These are phyloP conservation scores for Myxozyma kluyveri DNA, from an alignment of 805 yeast species.

Conservation along the genomic window DNA sequence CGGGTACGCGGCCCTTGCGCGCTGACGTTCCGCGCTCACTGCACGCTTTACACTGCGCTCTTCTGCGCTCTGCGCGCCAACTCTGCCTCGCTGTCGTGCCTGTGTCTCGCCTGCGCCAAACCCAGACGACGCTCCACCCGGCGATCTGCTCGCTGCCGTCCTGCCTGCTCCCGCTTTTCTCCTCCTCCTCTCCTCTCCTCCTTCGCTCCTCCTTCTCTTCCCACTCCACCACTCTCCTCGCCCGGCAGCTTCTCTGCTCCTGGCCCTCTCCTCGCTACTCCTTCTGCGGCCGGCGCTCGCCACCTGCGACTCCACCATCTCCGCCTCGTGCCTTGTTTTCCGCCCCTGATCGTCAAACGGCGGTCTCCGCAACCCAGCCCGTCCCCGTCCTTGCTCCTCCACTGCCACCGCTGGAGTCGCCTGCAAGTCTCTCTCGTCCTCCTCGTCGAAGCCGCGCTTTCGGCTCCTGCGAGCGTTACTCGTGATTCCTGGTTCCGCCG, in stretches of 20 bases:
- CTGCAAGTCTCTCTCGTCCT: too few relatives aligned
- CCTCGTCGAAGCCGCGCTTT: too few relatives aligned
- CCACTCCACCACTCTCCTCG: not conserved
- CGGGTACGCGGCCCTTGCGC: not conserved
- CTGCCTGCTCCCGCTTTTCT: conserved; percentile 4
- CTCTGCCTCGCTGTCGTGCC: not conserved
- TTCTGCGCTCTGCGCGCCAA: not conserved
- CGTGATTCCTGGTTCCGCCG: not conserved
- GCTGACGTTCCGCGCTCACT: not conserved
- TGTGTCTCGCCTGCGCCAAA: not conserved
- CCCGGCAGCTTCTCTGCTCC: not conserved
- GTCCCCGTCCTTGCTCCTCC: too few relatives aligned
- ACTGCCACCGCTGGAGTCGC: too few relatives aligned
- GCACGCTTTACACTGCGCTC: not conserved
- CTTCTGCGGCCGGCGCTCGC: conserved; percentile 1
- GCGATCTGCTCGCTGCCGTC: not conserved
- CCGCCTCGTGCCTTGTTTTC: not conserved
- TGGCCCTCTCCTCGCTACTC: conserved; percentile 2
- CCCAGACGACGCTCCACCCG: not conserved
- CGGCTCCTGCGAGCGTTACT: too few relatives aligned
- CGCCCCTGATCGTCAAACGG: not conserved
- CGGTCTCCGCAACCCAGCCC: not conserved
- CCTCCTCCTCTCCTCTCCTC: conserved; percentile 7
- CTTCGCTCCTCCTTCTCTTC: conserved; percentile 1
- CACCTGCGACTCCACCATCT: not conserved